Evolutionary conservation across 306 rosid species (phyloP).

Genomic region (Bauhinia variegata): DNA sequence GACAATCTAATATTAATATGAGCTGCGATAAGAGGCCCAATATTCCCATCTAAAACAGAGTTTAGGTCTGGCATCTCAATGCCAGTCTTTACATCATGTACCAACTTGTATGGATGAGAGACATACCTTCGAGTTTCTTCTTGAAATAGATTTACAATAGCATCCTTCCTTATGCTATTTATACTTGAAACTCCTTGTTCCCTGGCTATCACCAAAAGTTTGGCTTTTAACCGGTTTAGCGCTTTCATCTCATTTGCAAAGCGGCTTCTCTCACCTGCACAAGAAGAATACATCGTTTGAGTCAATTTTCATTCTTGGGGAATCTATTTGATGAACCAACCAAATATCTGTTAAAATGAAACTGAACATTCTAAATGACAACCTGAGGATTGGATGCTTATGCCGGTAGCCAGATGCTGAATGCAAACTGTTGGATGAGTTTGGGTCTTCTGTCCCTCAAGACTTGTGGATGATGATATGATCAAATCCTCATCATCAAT

Average conservation of each 20-base stretch:
- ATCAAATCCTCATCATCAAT: conserved; percentile 59
- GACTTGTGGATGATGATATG: conserved; percentile 42
- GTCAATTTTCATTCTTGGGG: not conserved
- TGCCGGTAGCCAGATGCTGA: conserved; percentile 72
- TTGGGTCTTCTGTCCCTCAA: conserved; percentile 50
- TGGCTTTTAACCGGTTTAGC: conserved; percentile 72
- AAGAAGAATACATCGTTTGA: not conserved
- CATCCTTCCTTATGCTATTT: conserved; percentile 51
- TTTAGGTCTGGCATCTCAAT: conserved; percentile 53
- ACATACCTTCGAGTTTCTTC: conserved; percentile 60
- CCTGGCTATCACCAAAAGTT: conserved; percentile 62
- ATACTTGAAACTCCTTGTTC: conserved; percentile 64
- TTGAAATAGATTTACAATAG: conserved; percentile 50
- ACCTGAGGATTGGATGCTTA: conserved; percentile 73
- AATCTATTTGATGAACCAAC: not conserved
- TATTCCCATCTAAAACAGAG: conserved; percentile 74
- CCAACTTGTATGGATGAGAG: conserved; percentile 57
- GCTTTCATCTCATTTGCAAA: conserved; percentile 84
- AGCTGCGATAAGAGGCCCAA: conserved; percentile 75
- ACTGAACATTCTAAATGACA: conserved; percentile 6
- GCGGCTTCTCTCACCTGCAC: conserved; percentile 74
- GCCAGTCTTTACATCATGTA: conserved; percentile 75
- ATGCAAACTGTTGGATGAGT: conserved; percentile 52
- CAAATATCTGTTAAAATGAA: not conserved
- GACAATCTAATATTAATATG: conserved; percentile 52